Conservation (phyloP, 352 stramenopile genomes). For the Globisporangium nodosum region DNA sequence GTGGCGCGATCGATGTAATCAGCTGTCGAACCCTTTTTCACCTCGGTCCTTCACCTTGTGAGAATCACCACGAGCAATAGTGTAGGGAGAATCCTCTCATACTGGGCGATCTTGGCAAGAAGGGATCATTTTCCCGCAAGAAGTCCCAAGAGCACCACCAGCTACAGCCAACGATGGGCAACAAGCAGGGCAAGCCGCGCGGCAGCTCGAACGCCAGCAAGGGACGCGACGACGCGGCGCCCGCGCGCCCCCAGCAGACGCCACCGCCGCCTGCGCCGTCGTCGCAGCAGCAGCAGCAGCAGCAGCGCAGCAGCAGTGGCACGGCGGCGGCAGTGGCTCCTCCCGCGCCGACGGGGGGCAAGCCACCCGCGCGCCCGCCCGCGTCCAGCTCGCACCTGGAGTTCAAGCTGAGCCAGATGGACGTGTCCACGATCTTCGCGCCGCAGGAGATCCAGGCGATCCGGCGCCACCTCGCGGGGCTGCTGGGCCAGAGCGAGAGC, state of each 20-base stretch:
- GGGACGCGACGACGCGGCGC: slow-evolving; percentile 13
- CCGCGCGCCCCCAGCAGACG: slow-evolving; percentile 11
- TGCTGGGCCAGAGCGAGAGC: slow-evolving; percentile 61
- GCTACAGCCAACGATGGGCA: slow-evolving; percentile 43
- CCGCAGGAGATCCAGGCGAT: slow-evolving; percentile 75
- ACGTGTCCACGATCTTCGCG: slow-evolving; percentile 72
- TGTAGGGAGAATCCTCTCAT: too few species aligned
- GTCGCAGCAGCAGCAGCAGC: slow-evolving; percentile 14
- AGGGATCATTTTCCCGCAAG: slow-evolving; percentile 39
- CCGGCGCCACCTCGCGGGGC: slow-evolving; percentile 61
- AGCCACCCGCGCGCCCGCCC: slow-evolving; percentile 16
- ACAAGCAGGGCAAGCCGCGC: slow-evolving; percentile 75
- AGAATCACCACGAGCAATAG: neutral
- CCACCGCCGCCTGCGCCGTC: slow-evolving; percentile 6
- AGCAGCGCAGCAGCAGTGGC: slow-evolving; percentile 1
- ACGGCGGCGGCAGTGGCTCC: slow-evolving; percentile 8
- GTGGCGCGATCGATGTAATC: too few species aligned
- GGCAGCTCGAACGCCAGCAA: slow-evolving; percentile 17
- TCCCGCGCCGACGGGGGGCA: slow-evolving; percentile 5
- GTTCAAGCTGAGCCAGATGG: slow-evolving; percentile 66
- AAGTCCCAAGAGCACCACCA: neutral
- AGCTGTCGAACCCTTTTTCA: too few species aligned
- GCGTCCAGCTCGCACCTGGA: slow-evolving; percentile 40
- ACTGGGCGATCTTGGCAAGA: neutral
- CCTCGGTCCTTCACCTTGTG: too few species aligned